phyloP scores from a whole-genome alignment of 805 yeast species.

The Pichia membranifaciens region DNA sequence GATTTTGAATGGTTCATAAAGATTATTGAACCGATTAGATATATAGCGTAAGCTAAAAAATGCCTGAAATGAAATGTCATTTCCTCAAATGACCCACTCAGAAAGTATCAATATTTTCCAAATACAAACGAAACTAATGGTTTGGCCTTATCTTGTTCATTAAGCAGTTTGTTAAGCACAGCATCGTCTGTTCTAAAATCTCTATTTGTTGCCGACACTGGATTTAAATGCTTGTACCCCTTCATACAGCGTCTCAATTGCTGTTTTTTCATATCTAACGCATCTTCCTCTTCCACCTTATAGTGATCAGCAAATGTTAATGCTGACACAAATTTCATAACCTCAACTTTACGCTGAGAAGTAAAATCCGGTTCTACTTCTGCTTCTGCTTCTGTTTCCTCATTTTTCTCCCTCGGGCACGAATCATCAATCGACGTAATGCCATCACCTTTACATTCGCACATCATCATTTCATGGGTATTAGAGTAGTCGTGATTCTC shows the following conservation, averaged over 20 bases:
- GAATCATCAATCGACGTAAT: constrained; percentile 14
- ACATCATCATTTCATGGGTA: constrained; percentile 72
- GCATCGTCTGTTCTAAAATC: constrained; percentile 27
- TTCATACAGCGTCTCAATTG: constrained; percentile 53
- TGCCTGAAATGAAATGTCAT: too few relatives aligned
- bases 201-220: constrained; percentile 21
- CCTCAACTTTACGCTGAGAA: constrained; percentile 3
- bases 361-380: not conserved
- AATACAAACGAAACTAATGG: constrained; percentile 36
- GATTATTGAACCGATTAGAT: too few relatives aligned
- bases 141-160: constrained; percentile 21
- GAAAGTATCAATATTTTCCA: constrained; percentile 25
- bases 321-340: constrained; percentile 53
- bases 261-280: constrained; percentile 22
- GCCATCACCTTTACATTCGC: constrained; percentile 59
- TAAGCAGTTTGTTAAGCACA: constrained; percentile 28
- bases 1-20: too few relatives aligned
- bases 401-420: not conserved
- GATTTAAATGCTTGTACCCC: constrained; percentile 61
- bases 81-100: not conserved
- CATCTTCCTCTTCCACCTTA: constrained; percentile 21
- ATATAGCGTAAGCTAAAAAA: too few relatives aligned
- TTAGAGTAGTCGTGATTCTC: constrained; percentile 35
- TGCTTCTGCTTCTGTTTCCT: not conserved
- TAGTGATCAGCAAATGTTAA: constrained; percentile 33